phyloP scores from a whole-genome alignment of 2,329 filamentous ascomycete genomes.

The Phyllosticta citriasiana region DNA sequence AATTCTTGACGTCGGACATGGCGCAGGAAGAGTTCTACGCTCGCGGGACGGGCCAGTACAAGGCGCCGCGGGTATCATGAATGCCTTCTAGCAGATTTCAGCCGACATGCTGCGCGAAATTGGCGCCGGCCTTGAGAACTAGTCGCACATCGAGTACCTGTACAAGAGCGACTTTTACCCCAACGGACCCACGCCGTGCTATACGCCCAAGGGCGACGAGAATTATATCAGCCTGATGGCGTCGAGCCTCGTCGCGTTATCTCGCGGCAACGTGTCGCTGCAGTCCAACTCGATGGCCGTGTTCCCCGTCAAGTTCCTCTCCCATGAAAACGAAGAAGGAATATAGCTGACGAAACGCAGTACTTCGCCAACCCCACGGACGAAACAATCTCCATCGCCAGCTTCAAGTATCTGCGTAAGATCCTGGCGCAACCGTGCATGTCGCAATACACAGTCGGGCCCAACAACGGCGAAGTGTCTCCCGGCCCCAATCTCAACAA shows the following conservation, averaged over 20 bases:
- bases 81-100: slow-evolving; percentile 22
- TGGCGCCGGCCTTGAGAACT: slow-evolving; percentile 16
- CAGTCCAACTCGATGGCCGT: slow-evolving; percentile 10
- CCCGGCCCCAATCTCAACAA: slow-evolving; percentile 15
- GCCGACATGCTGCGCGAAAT: slow-evolving; percentile 14
- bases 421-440: slow-evolving; percentile 16
- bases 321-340: neutral
- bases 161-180: slow-evolving; percentile 18
- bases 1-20: slow-evolving; percentile 18
- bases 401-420: slow-evolving; percentile 17
- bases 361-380: slow-evolving; percentile 14
- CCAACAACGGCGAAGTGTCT: slow-evolving; percentile 15
- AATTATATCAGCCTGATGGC: slow-evolving; percentile 26
- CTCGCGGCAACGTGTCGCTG: slow-evolving; percentile 14
- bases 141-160: slow-evolving; percentile 19
- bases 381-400: slow-evolving; percentile 14
- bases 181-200: slow-evolving; percentile 15
- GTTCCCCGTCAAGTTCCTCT: neutral
- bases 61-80: slow-evolving; percentile 24
- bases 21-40: slow-evolving; percentile 19
- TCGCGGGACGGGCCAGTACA: slow-evolving; percentile 21
- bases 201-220: slow-evolving; percentile 16
- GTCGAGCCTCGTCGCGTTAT: slow-evolving; percentile 15
- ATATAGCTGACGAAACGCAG: neutral
- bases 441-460: slow-evolving; percentile 12